phyloP scores from a whole-genome alignment of 2,329 filamentous ascomycete genomes.

The Alternaria sp. region DNA sequence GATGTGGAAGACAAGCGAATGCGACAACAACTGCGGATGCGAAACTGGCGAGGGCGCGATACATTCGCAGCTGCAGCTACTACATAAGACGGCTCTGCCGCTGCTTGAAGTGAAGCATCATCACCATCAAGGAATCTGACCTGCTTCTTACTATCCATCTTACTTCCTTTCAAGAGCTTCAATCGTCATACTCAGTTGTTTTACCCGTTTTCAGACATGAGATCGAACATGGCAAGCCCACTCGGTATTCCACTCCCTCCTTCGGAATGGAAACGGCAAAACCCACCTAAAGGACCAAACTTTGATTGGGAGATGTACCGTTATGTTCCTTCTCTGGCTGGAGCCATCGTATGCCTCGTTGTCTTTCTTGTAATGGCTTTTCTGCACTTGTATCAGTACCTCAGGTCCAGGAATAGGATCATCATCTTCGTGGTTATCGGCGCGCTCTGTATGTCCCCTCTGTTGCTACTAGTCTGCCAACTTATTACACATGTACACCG shows the following conservation, averaged over 20 bases:
- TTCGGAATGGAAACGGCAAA: constrained; percentile 26
- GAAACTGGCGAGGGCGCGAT: not conserved
- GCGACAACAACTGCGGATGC: constrained; percentile 3
- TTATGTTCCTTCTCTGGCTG: constrained; percentile 41
- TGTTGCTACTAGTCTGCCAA: not conserved
- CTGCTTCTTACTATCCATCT: not conserved
- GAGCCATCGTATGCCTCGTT: constrained; percentile 33
- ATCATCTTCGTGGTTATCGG: constrained; percentile 41
- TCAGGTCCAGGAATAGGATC: constrained; percentile 27
- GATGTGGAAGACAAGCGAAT: constrained; percentile 5
- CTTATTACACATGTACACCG: not conserved
- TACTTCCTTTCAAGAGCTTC: too few species aligned
- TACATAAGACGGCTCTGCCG: constrained; percentile 1
- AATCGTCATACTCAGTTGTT: not conserved
- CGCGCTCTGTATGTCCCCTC: constrained; percentile 31
- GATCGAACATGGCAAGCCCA: not conserved
- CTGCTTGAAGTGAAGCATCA: not conserved
- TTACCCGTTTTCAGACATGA: too few species aligned
- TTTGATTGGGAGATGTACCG: constrained; percentile 50
- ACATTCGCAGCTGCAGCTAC: not conserved
- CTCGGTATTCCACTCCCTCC: not conserved
- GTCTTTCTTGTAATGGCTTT: constrained; percentile 35
- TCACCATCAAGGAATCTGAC: not conserved
- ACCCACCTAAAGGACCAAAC: constrained; percentile 26
- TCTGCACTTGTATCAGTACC: constrained; percentile 33